These are phyloP conservation scores for Hypoxylon intermedium DNA, from an alignment of 495 filamentous ascomycete genomes.

Conservation along the genomic window DNA sequence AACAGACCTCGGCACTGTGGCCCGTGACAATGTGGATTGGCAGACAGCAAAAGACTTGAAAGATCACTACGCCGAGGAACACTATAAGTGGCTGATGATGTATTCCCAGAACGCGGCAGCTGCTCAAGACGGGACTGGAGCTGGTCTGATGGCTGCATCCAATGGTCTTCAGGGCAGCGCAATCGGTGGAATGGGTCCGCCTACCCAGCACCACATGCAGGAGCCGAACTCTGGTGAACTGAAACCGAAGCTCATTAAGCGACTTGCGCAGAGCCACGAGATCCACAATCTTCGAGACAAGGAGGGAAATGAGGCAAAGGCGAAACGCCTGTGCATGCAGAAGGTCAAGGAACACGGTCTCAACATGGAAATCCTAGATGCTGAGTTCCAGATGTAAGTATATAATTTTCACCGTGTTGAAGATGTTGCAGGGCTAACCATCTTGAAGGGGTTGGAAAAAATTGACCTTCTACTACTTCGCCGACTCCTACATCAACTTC, in stretches of 20 bases:
- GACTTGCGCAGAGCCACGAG: constrained; percentile 89
- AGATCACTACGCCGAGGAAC: constrained; percentile 87
- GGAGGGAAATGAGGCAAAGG: constrained; percentile 96
- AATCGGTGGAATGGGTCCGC: constrained; percentile 76
- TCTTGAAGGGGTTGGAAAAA: constrained; percentile 92
- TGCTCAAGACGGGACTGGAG: constrained; percentile 61
- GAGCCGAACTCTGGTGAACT: constrained; percentile 77
- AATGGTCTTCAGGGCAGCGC: constrained; percentile 69
- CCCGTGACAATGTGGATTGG: constrained; percentile 81
- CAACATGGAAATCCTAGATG: constrained; percentile 98
- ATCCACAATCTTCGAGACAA: constrained; percentile 87
- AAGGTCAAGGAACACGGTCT: constrained; percentile 94
- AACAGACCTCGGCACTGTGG: constrained; percentile 93
- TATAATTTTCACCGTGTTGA: constrained; percentile 45
- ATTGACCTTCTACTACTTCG: constrained; percentile 97
- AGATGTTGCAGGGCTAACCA: constrained; percentile 13
- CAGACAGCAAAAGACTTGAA: constrained; percentile 85
- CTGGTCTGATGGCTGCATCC: constrained; percentile 63
- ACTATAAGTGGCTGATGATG: constrained; percentile 97
- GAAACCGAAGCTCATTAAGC: constrained; percentile 95
- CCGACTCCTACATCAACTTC: constrained; percentile 98
- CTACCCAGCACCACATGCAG: constrained; percentile 73
- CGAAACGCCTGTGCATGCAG: constrained; percentile 92
- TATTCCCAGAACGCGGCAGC: constrained; percentile 80
- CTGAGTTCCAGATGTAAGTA: constrained; percentile 98